phyloP scores from a whole-genome alignment of 2,329 filamentous ascomycete species.

The Alternaria solani region DNA sequence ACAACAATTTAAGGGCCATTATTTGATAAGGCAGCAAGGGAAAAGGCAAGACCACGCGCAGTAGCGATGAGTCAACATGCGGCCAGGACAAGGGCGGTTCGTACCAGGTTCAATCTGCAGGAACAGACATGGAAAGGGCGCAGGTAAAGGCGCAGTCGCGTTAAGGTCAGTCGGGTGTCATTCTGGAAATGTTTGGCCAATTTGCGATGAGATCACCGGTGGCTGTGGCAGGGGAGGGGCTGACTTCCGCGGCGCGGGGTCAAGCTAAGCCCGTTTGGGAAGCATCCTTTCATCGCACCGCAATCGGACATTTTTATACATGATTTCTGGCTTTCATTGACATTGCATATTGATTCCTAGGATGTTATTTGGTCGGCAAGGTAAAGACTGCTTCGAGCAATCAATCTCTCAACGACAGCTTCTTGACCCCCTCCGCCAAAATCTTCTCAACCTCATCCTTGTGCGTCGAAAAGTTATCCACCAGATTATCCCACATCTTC shows the following conservation, averaged over 20 bases:
- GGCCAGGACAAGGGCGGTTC: conserved; percentile 25
- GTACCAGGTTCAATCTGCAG: conserved; percentile 1
- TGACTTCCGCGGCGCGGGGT: conserved; percentile 13
- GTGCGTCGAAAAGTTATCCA: conserved; percentile 61
- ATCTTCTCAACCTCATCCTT: conserved; percentile 58
- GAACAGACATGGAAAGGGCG: conserved; percentile 18
- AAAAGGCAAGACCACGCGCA: conserved; percentile 7
- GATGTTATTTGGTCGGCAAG: too few species aligned
- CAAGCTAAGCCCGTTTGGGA: conserved; percentile 1
- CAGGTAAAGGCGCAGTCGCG: conserved; percentile 8
- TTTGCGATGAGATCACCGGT: conserved; percentile 24
- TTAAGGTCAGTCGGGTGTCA: conserved; percentile 17
- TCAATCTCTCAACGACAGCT: conserved; percentile 13
- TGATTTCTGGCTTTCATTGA: background rate
- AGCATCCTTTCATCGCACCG: background rate
- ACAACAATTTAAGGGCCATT: conserved; percentile 22
- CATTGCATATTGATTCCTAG: background rate
- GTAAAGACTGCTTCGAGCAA: too few species aligned
- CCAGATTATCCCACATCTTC: conserved; percentile 61
- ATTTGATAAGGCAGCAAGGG: conserved; percentile 29
- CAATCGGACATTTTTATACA: background rate
- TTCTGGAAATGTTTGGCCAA: background rate
- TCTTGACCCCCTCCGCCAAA: conserved; percentile 47
- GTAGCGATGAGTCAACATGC: conserved; percentile 19
- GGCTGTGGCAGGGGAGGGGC: conserved; percentile 14